phyloP scores from a whole-genome alignment of 371 early-diverging fungal genomes.

The Umbelopsis sp. region DNA sequence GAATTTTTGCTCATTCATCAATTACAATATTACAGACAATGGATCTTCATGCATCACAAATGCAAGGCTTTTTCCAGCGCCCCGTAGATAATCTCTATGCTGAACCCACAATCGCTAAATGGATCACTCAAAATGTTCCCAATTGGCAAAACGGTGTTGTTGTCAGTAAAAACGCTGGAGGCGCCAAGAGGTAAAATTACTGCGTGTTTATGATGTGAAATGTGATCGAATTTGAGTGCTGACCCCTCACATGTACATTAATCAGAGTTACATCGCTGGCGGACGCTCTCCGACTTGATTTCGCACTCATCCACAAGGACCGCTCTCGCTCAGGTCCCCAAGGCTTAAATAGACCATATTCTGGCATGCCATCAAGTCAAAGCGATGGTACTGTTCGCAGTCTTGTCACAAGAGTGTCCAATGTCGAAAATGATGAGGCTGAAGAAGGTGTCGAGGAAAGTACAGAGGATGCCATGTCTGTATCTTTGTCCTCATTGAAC shows the following conservation, averaged over 20 bases:
- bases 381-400: constrained; percentile 41
- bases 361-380: constrained; percentile 48
- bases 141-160: constrained; percentile 83
- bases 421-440: constrained; percentile 39
- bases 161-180: constrained; percentile 97
- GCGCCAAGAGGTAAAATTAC: constrained; percentile 82
- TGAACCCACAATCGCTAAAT: constrained; percentile 90
- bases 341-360: constrained; percentile 54
- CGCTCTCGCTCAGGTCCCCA: constrained; percentile 67
- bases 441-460: constrained; percentile 30
- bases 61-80: constrained; percentile 95
- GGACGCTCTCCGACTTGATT: constrained; percentile 90
- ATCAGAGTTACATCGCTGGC: constrained; percentile 92
- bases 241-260: neutral
- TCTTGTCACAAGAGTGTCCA: constrained; percentile 26
- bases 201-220: neutral
- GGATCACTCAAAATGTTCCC: constrained; percentile 83
- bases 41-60: constrained; percentile 92
- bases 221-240: neutral
- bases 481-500: constrained; percentile 48
- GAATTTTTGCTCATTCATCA: neutral
- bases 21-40: constrained; percentile 72
- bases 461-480: constrained; percentile 39
- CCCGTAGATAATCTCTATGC: constrained; percentile 97
- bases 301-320: constrained; percentile 95